Evolutionary conservation across 2,329 filamentous ascomycete species (phyloP).

Genomic region (Neopestalotiopsis sp.): DNA sequence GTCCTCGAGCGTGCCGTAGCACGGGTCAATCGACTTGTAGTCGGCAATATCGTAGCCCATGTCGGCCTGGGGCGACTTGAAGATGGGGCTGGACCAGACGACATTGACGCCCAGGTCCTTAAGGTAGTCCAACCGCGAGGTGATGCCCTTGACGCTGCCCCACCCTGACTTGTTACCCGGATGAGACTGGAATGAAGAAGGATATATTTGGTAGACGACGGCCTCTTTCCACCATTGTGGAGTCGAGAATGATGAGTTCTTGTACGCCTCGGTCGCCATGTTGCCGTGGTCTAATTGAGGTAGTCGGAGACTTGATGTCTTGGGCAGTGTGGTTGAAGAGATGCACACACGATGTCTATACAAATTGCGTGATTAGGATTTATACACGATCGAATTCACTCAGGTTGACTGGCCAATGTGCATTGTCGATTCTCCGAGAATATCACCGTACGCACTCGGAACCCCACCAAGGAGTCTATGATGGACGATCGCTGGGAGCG

Average conservation of each 20-base stretch:
- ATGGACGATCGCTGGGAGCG: background rate
- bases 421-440: conserved; percentile 14
- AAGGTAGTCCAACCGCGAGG: conserved; percentile 66
- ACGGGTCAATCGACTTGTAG: conserved; percentile 68
- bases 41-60: conserved; percentile 75
- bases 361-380: background rate
- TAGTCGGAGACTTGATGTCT: background rate
- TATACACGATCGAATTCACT: background rate
- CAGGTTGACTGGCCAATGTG: background rate
- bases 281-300: background rate
- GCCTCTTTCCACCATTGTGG: conserved; percentile 61
- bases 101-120: conserved; percentile 65
- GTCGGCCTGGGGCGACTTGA: conserved; percentile 67
- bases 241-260: conserved; percentile 16
- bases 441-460: conserved; percentile 4
- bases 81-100: conserved; percentile 72
- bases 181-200: conserved; percentile 60
- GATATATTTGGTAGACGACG: conserved; percentile 65
- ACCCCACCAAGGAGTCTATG: conserved; percentile 5
- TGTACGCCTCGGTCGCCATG: conserved; percentile 17
- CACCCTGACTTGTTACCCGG: conserved; percentile 58
- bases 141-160: conserved; percentile 68
- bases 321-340: background rate
- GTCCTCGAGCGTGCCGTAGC: conserved; percentile 71
- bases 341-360: background rate